Base-by-base conservation (phyloP, 1,284 basidiomycete genomes). In the Golubevia pallescens region DNA sequence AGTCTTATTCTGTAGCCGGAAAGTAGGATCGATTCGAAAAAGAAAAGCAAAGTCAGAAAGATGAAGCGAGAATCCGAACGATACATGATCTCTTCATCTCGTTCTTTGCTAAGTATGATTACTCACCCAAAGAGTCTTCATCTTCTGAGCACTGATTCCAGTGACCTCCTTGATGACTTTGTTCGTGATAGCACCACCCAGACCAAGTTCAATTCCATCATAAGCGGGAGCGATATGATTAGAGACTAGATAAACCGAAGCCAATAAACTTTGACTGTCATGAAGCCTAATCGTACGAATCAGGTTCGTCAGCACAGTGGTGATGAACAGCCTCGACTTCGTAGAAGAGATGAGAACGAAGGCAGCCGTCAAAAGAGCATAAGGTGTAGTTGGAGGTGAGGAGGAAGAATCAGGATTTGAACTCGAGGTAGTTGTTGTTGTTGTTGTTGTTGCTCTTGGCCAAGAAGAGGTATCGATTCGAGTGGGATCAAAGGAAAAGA, bases 181-280 rank as follows among this genome's bases (percentile, higher is more conserved):
- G 4, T 91, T 91, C 64, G 96, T 89, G 63, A 93, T 89, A 58
- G 92, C 91, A 8, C 83, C 76, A 6, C 86, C 86, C 5, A 87
- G 67, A 1, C 86, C 86, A 13, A 87, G 83, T 66, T 87, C 86
- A 14, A 86, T 71, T 53, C 83, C 85, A 32, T 86, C 86, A 68
- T 87, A 86, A 0, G 85, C 73, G 16, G 94, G 93, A 0, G 91
- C 90, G 42, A 97, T 89, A 42, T 93, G 90, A 85, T 95, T 97
- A 24, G 93, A 93, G 52, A 95, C 88, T 24, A 97, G 90, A 86
- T 96, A 97, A n/a, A 96, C 87, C n/a, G 93, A 88, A 13, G 93
- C 89, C 54, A 92, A 86, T 56, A 97, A 88, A 56, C 93, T 92
- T 8, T 87, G 68, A 0, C 92, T 90, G 75, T 94, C 91, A 68